Conservation (phyloP, 1,284 basidiomycete genomes). For the Microbotryomycetes sp. region DNA sequence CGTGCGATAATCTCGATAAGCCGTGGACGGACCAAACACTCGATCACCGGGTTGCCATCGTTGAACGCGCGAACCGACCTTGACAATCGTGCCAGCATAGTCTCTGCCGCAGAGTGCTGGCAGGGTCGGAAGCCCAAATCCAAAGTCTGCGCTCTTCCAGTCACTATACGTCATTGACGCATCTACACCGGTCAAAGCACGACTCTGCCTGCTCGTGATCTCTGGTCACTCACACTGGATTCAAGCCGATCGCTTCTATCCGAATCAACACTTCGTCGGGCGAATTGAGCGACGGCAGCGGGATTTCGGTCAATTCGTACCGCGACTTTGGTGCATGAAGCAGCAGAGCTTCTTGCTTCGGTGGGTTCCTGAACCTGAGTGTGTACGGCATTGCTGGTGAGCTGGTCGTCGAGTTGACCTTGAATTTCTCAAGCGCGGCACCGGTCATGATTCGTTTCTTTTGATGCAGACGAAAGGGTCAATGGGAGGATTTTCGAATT, state of each 20-base stretch:
- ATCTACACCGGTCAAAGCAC: background rate
- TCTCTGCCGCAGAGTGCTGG: conserved; percentile 10
- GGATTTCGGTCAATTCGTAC: conserved; percentile 7
- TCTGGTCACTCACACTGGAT: conserved; percentile 7
- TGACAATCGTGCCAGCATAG: conserved; percentile 10
- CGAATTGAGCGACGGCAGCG: background rate
- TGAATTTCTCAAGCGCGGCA: too few relatives aligned
- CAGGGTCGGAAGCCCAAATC: conserved; percentile 7
- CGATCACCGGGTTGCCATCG: conserved; percentile 4
- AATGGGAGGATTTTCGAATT: too few relatives aligned
- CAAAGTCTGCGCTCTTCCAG: conserved; percentile 1
- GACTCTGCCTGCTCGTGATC: background rate
- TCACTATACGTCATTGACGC: background rate
- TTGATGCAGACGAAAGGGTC: too few relatives aligned
- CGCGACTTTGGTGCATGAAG: conserved; percentile 3
- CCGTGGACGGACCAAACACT: conserved; percentile 12
- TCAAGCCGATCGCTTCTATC: conserved; percentile 16
- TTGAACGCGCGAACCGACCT: background rate
- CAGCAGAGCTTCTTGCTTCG: conserved; percentile 5
- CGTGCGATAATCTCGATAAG: conserved; percentile 15
- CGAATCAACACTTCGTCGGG: conserved; percentile 14
- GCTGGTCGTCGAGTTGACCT: too few relatives aligned
- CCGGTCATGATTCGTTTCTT: too few relatives aligned
- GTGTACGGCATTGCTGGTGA: background rate
- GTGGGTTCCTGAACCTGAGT: background rate